Evolutionary conservation across 805 yeast genomes (phyloP).

Genomic region (Starmerella sp.): DNA sequence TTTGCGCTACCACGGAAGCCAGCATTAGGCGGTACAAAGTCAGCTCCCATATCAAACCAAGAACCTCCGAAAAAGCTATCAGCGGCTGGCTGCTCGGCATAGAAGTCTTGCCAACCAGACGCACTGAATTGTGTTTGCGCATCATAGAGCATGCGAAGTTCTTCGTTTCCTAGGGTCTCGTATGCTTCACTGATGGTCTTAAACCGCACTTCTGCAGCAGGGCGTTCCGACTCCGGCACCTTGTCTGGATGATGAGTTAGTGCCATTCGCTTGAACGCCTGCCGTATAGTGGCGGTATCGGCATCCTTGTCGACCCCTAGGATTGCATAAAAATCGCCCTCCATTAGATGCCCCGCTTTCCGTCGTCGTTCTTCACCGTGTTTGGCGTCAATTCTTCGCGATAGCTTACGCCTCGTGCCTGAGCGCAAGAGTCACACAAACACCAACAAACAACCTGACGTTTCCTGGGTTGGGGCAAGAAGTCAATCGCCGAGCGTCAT

Average conservation of each 20-base stretch:
- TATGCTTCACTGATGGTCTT: conserved; percentile 82
- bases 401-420: not conserved
- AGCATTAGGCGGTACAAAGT: not conserved
- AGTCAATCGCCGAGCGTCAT: no score
- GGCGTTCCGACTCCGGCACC: conserved; percentile 54
- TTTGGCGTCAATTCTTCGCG: not conserved
- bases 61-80: conserved; percentile 3
- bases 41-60: conserved; percentile 5
- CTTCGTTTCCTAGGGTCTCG: conserved; percentile 62
- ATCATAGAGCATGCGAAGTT: conserved; percentile 29
- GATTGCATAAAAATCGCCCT: conserved; percentile 42
- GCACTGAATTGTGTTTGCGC: conserved; percentile 25
- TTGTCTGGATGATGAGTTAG: conserved; percentile 83
- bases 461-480: not conserved
- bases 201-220: conserved; percentile 62
- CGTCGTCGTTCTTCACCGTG: not conserved
- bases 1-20: conserved; percentile 16
- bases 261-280: conserved; percentile 78
- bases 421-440: not conserved
- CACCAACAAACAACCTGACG: not conserved
- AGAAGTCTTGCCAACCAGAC: conserved; percentile 31
- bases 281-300: conserved; percentile 58
- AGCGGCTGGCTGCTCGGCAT: conserved; percentile 5
- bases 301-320: conserved; percentile 62
- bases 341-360: conserved; percentile 5